Percentiles rank a stretch among this genome's conserved stretches.
phyloP scores from a whole-genome alignment of 2,329 filamentous ascomycete genomes.

The Aspergillus aculeatinus region DNA sequence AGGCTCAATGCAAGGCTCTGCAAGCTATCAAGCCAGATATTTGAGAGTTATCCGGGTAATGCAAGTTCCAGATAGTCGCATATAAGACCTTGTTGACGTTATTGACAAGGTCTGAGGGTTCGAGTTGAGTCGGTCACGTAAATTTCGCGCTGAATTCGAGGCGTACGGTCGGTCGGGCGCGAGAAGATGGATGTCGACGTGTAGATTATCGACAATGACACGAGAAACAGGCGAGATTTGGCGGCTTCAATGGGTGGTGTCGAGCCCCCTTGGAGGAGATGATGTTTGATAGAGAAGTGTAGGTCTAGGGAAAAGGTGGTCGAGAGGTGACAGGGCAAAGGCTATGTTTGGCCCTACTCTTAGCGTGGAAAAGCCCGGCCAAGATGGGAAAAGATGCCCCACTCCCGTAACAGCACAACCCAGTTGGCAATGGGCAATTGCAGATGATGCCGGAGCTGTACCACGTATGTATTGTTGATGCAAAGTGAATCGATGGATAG shows the following conservation, averaged over 20 bases:
- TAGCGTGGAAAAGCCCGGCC: conserved; percentile 39
- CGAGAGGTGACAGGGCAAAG: conserved; percentile 37
- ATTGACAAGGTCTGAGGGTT: conserved; percentile 25
- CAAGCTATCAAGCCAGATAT: conserved; percentile 17
- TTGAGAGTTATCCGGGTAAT: conserved; percentile 19
- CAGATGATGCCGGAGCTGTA: conserved; percentile 13
- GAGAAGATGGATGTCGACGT: not conserved
- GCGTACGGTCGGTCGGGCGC: not conserved
- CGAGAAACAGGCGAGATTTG: conserved; percentile 19
- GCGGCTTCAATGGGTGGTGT: conserved; percentile 10
- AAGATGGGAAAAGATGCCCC: conserved; percentile 34
- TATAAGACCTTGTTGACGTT: conserved; percentile 33
- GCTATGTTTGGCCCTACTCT: conserved; percentile 44
- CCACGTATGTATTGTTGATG: conserved; percentile 11
- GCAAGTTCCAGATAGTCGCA: conserved; percentile 19
- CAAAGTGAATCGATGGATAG: conserved; percentile 7
- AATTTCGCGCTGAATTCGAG: conserved; percentile 13
- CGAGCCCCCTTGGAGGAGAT: conserved; percentile 12
- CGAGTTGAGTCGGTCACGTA: conserved; percentile 22
- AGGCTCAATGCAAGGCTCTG: conserved; percentile 22
- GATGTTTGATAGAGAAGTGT: conserved; percentile 20
- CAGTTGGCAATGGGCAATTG: conserved; percentile 24
- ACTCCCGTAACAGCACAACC: conserved; percentile 29
- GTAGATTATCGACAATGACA: conserved; percentile 16
- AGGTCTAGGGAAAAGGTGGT: conserved; percentile 26